These are phyloP conservation scores for Dictyophora rubrovolvata DNA, from an alignment of 768 basidiomycete genomes.

Conservation along the genomic window DNA sequence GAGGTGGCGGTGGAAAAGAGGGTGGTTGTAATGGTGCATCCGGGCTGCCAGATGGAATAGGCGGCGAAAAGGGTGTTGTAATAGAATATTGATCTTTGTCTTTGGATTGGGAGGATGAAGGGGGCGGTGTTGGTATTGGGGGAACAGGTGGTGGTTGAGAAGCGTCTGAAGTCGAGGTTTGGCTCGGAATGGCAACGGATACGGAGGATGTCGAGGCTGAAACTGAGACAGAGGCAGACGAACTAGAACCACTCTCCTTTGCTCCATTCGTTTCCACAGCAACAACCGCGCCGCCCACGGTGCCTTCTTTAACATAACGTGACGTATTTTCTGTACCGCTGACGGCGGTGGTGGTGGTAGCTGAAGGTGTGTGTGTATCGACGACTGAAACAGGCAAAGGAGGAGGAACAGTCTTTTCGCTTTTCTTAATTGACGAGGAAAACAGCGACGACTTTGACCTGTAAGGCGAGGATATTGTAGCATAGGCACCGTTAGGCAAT, in stretches of 20 bases:
- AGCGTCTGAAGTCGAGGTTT: slow-evolving; percentile 15
- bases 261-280: neutral
- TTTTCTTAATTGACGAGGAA: neutral
- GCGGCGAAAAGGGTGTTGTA: neutral
- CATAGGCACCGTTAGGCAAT: neutral
- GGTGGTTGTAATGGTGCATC: neutral
- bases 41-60: neutral
- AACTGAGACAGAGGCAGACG: neutral
- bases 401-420: neutral
- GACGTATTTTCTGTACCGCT: neutral
- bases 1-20: neutral
- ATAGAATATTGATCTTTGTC: neutral
- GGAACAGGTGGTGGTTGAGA: slow-evolving; percentile 4
- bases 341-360: neutral
- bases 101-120: neutral
- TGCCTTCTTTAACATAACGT: neutral
- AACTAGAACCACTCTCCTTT: neutral
- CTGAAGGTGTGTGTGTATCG: neutral
- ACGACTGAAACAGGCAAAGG: neutral
- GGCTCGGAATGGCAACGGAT: slow-evolving; percentile 13
- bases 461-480: neutral
- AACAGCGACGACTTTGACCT: neutral
- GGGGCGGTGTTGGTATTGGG: neutral
- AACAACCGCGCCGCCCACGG: neutral
- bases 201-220: neutral